phyloP scores from a whole-genome alignment of 2,329 filamentous ascomycete species.

The Epichloe aotearoae region DNA sequence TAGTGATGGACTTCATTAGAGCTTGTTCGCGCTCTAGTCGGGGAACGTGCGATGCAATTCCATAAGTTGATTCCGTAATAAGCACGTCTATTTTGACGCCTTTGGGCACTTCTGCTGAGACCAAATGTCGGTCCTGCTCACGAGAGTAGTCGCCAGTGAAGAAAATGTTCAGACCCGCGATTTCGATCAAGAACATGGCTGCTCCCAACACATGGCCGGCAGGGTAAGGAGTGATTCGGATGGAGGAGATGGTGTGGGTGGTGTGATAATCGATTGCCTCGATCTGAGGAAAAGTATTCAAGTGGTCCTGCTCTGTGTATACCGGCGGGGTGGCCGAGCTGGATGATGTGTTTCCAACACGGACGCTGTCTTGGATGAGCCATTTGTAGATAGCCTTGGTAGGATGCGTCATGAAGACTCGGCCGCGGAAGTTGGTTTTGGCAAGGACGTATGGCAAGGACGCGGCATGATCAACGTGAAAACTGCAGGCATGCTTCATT shows the following conservation, averaged over 20 bases:
- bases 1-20: conserved; percentile 89
- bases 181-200: conserved; percentile 96
- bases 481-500: conserved; percentile 35
- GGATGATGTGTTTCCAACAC: conserved; percentile 62
- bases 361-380: conserved; percentile 93
- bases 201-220: conserved; percentile 96
- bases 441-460: conserved; percentile 95
- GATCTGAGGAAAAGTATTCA: conserved; percentile 85
- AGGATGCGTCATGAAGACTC: conserved; percentile 98
- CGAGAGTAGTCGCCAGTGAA: conserved; percentile 97
- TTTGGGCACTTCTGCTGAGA: conserved; percentile 81
- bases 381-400: conserved; percentile 99
- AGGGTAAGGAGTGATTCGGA: conserved; percentile 91
- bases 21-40: conserved; percentile 82
- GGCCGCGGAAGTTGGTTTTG: conserved; percentile 93
- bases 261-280: conserved; percentile 98
- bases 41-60: conserved; percentile 86
- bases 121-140: conserved; percentile 88
- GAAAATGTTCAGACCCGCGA: conserved; percentile 89
- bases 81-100: conserved; percentile 89
- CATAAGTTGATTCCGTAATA: conserved; percentile 95
- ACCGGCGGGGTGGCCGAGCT: conserved; percentile 58
- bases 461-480: conserved; percentile 96
- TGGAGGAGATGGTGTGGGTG: conserved; percentile 91
- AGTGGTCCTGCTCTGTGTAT: conserved; percentile 90